Percentiles rank a stretch among this genome's conserved stretches.
Conservation (phyloP, 148 eudicot genomes). For the Camellia sinensis region DNA sequence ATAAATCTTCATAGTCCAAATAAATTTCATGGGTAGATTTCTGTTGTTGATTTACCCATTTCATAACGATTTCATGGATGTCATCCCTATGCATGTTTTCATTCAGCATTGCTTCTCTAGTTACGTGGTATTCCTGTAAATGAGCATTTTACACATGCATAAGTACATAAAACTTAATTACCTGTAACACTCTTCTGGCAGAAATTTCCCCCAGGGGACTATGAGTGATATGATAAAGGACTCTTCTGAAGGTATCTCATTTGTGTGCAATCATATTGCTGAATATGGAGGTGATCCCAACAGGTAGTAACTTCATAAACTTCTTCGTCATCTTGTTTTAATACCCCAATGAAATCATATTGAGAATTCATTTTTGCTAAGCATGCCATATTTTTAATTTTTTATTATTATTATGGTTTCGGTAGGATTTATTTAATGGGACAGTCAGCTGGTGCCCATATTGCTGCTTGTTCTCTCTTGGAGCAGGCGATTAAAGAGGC, state of each 20-base stretch:
- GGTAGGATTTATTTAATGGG: conserved; percentile 89
- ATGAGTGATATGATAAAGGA: conserved; percentile 91
- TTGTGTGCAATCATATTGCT: conserved; percentile 82
- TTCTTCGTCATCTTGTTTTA: background rate
- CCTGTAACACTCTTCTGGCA: conserved; percentile 23
- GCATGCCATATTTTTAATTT: background rate
- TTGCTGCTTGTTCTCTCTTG: conserved; percentile 81
- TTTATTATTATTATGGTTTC: background rate
- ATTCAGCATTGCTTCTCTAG: background rate
- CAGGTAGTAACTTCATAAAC: conserved; percentile 41
- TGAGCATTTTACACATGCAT: background rate
- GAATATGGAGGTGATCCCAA: conserved; percentile 98
- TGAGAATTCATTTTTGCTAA: conserved; percentile 10
- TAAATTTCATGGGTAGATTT: background rate
- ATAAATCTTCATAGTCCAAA: too few relatives aligned
- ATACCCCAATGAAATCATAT: background rate
- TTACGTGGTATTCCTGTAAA: background rate
- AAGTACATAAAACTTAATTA: background rate
- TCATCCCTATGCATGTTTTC: background rate
- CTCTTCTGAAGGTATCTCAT: conserved; percentile 85
- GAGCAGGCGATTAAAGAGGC: conserved; percentile 85
- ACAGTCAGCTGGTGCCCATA: conserved; percentile 99
- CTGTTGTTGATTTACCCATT: background rate
- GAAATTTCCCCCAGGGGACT: conserved; percentile 95
- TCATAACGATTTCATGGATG: background rate